Conservation (phyloP, 305 asterid species). For the Plantago coronopus region DNA sequence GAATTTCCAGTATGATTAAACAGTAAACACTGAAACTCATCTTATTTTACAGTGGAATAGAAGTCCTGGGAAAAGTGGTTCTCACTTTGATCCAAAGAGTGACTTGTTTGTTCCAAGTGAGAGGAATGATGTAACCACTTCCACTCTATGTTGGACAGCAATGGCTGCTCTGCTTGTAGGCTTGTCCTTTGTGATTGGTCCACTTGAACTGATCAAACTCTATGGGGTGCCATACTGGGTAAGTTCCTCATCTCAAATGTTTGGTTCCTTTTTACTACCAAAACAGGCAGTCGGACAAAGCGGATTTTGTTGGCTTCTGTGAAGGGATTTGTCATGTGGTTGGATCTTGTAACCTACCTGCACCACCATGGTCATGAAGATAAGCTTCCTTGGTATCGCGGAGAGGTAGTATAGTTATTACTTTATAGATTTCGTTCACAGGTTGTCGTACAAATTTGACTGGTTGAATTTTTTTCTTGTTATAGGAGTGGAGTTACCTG, state of each 20-base stretch:
- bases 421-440: too few species aligned
- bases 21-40: neutral
- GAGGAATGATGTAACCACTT: constrained; percentile 49
- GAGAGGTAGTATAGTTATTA: constrained; percentile 57
- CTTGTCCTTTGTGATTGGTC: constrained; percentile 48
- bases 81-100: constrained; percentile 76
- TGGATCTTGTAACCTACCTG: constrained; percentile 78
- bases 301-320: constrained; percentile 29
- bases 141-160: constrained; percentile 68
- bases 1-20: too few species aligned
- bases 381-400: constrained; percentile 95
- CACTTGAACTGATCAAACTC: constrained; percentile 55
- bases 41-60: constrained; percentile 50
- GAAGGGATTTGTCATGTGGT: constrained; percentile 81
- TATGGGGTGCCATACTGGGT: constrained; percentile 78
- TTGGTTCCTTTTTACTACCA: too few species aligned
- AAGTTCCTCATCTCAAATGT: constrained; percentile 17
- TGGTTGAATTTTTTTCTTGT: neutral
- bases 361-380: constrained; percentile 96
- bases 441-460: too few species aligned
- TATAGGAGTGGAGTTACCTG: constrained; percentile 86
- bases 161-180: constrained; percentile 58
- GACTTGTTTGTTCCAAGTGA: constrained; percentile 67
- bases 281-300: too few species aligned
- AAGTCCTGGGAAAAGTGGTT: constrained; percentile 86